These are phyloP conservation scores for Polytolypa hystricis DNA, from an alignment of 2,329 filamentous ascomycete genomes.

Conservation along the genomic window DNA sequence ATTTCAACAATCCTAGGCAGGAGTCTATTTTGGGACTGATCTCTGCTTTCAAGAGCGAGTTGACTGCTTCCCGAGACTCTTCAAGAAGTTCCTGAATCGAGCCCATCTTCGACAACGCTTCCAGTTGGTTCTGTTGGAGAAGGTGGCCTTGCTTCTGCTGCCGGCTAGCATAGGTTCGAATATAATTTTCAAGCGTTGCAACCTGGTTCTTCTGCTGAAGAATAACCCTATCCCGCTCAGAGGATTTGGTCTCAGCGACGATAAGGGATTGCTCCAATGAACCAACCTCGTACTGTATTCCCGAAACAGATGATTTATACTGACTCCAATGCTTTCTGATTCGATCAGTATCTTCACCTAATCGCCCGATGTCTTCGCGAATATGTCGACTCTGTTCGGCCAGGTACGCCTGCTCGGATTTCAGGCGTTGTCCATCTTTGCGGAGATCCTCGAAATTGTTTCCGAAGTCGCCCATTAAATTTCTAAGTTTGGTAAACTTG, in stretches of 20 bases:
- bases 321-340: constrained; percentile 11
- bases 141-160: constrained; percentile 4
- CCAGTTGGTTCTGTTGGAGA: constrained; percentile 5
- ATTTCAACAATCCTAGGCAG: constrained; percentile 7
- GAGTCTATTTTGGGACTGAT: constrained; percentile 4
- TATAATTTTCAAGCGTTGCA: constrained; percentile 22
- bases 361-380: constrained; percentile 14
- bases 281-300: constrained; percentile 13
- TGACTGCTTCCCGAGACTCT: neutral
- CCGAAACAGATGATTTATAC: constrained; percentile 14
- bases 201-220: constrained; percentile 21
- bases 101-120: constrained; percentile 6
- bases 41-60: constrained; percentile 6
- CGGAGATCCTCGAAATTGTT: constrained; percentile 23
- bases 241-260: constrained; percentile 14
- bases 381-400: constrained; percentile 19
- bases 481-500: constrained; percentile 23
- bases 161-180: constrained; percentile 14
- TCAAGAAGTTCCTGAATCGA: constrained; percentile 3
- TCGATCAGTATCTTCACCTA: constrained; percentile 15
- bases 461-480: constrained; percentile 24
- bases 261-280: constrained; percentile 18
- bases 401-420: constrained; percentile 15
- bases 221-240: constrained; percentile 14
- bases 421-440: constrained; percentile 20